Base-by-base conservation (phyloP, 306 rosid genomes). In the Medicago lupulina region DNA sequence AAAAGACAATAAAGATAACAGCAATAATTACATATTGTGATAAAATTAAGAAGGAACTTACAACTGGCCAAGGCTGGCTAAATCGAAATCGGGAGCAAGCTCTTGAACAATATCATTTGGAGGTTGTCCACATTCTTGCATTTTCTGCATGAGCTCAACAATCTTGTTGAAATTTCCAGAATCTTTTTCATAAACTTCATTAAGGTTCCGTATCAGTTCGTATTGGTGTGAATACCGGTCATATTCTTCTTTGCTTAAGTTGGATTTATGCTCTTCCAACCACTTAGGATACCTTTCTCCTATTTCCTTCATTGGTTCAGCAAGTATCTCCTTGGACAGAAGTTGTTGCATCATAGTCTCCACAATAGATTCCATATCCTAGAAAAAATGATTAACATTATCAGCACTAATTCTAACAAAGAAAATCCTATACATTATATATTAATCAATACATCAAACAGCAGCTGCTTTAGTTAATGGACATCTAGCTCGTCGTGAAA, bases 41-140 rank as follows among this genome's bases (percentile, higher is more conserved):
- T 34, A 34, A 34, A 31, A 34, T 34, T 7, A 66, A 43, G 2
- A 54, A 17, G 77, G 53, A 28, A 90, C 98, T 91, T 84, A 91
- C 98, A 94, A 23, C 76, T 92, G 97, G 70, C 89, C 95, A 73
- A 92, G 91, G 82, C 80, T 90, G 66, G 93, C 76, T 6, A 95
- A 76, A 79, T 95, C 97, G 55, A 92, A 86, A 82, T 86, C 97
- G 1, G 97, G 97, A 77, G 97, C 92, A 73, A 95, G 89, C 86
- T 92, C 97, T 38, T 84, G 84, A 74, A 92, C 92, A 31, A 95
- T 90, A 49, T 92, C 99, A 50, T 80, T 89, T 17, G 97, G 99
- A 13, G 97, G 97, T 67, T 90, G 99, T 75, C 99, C 99, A 39
- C 97, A 95, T 82, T 95, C 99, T 86, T 95, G 99, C 97, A 92